phyloP scores from a whole-genome alignment of 129 eudicot species.

The Mikania micrantha region DNA sequence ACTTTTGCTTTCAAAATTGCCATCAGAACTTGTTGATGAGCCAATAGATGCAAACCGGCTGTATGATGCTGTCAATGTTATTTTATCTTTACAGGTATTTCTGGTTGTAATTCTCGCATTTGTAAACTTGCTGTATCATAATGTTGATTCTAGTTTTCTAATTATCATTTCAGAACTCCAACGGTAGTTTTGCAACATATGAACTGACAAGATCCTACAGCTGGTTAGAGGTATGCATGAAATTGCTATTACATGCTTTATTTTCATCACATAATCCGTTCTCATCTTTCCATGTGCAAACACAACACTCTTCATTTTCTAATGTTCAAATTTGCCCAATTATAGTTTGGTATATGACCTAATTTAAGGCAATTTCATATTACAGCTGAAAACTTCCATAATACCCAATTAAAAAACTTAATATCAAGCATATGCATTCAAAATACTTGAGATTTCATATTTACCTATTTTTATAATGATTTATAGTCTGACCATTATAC shows the following conservation, averaged over 20 bases:
- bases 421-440: not conserved
- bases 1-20: slow-evolving; percentile 64
- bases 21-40: slow-evolving; percentile 69
- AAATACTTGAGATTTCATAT: not conserved
- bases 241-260: not conserved
- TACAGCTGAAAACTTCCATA: not conserved
- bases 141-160: not conserved
- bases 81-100: slow-evolving; percentile 79
- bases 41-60: slow-evolving; percentile 53
- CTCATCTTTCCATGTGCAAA: not conserved
- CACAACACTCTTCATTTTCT: not conserved
- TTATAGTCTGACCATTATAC: not conserved
- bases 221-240: slow-evolving; percentile 77
- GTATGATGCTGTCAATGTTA: slow-evolving; percentile 79
- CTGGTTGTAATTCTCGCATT: not conserved
- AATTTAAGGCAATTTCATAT: not conserved
- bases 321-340: not conserved
- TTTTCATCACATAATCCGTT: not conserved
- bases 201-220: slow-evolving; percentile 90
- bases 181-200: slow-evolving; percentile 93
- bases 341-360: not conserved
- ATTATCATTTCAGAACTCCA: slow-evolving; percentile 49
- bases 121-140: not conserved
- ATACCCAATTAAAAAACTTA: not conserved
- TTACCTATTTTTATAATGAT: not conserved